phyloP scores from a whole-genome alignment of 352 stramenopile genomes.

The Phytophthora constricta region DNA sequence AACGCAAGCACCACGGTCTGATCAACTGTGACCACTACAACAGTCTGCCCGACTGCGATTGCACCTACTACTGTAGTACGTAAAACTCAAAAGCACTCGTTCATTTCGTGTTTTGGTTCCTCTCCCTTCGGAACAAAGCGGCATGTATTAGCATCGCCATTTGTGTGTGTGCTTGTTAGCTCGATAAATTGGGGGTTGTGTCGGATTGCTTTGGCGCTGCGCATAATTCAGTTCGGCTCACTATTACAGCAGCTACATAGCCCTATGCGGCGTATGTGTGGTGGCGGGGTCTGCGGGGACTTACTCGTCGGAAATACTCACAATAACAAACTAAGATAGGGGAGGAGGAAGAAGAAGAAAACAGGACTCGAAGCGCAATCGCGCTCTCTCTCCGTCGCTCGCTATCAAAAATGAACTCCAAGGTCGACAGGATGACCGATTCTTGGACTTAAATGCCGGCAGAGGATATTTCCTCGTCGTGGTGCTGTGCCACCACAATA shows the following conservation, averaged over 20 bases:
- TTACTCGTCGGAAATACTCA: slow-evolving; percentile 39
- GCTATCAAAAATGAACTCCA: slow-evolving; percentile 38
- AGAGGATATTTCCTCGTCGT: slow-evolving; percentile 56
- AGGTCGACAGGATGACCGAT: too few species aligned
- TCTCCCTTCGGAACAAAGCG: slow-evolving; percentile 29
- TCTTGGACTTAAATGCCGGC: slow-evolving; percentile 51
- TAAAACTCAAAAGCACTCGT: neutral
- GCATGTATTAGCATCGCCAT: slow-evolving; percentile 38
- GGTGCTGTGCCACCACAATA: slow-evolving; percentile 44
- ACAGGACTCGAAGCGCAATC: slow-evolving; percentile 2
- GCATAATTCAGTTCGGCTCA: slow-evolving; percentile 27
- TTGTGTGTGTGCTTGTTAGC: slow-evolving; percentile 38
- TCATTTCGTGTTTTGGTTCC: slow-evolving; percentile 18
- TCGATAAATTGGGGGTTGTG: slow-evolving; percentile 30
- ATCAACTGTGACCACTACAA: neutral
- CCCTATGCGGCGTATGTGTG: slow-evolving; percentile 17
- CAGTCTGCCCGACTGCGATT: too few species aligned
- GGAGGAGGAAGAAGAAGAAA: neutral
- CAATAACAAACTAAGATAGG: slow-evolving; percentile 38
- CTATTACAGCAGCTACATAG: slow-evolving; percentile 22
- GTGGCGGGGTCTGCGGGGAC: slow-evolving; percentile 23
- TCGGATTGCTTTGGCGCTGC: slow-evolving; percentile 30
- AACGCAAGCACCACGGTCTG: slow-evolving; percentile 1
- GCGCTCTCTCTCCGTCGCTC: slow-evolving; percentile 21
- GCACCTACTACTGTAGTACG: neutral